phyloP scores from a whole-genome alignment of 2,329 filamentous ascomycete genomes.

The Colletotrichum sp. region DNA sequence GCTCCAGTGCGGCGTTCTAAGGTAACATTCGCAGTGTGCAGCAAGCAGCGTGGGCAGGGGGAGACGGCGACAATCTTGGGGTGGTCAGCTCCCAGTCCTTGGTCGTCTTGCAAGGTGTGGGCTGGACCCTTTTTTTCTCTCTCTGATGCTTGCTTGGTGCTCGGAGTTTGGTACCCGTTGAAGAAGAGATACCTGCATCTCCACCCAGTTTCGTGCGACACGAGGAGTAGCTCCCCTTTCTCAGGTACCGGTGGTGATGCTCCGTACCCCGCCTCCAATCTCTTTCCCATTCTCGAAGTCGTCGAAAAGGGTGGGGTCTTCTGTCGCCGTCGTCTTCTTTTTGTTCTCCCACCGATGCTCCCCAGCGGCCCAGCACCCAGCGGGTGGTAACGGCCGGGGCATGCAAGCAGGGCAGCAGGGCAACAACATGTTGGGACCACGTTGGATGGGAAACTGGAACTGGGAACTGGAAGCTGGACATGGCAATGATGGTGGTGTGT shows the following conservation, averaged over 20 bases:
- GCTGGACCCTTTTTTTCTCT: conserved; percentile 7
- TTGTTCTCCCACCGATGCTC: background rate
- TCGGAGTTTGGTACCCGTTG: background rate
- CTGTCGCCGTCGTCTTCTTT: background rate
- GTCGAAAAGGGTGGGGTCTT: background rate
- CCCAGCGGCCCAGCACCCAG: conserved; percentile 11
- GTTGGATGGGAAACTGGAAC: background rate
- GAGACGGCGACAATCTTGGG: background rate
- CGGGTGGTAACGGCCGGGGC: background rate
- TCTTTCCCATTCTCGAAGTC: conserved; percentile 18
- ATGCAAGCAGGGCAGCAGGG: background rate
- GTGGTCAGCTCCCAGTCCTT: background rate
- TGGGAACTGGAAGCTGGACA: background rate
- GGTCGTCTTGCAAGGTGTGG: background rate
- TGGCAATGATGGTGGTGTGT: background rate
- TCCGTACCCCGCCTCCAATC: conserved; percentile 16
- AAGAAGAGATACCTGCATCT: background rate
- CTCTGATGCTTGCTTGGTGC: background rate
- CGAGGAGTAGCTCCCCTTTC: background rate
- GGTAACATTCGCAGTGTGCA: background rate
- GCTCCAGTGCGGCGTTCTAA: background rate
- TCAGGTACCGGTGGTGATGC: background rate
- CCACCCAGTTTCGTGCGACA: background rate
- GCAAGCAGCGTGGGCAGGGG: background rate
- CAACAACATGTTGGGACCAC: background rate